Percentiles rank a stretch among this genome's conserved stretches.
phyloP scores from a whole-genome alignment of 2,329 filamentous ascomycete genomes.

The Scedosporium boydii region DNA sequence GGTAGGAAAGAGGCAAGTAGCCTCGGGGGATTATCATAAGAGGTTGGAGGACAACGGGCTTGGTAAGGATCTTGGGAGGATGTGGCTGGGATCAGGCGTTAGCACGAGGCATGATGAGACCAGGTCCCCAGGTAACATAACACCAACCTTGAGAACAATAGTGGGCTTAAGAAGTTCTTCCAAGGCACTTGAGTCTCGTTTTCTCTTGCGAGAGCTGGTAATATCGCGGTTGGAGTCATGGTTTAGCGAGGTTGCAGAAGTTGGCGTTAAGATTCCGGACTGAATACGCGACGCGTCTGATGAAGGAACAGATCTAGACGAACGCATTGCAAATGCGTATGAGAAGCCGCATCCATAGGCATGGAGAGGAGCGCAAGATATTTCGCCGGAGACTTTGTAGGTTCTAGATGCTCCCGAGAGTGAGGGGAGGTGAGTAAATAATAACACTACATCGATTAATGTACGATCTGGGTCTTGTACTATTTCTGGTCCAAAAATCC shows the following conservation, averaged over 20 bases:
- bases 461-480: not conserved
- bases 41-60: slow-evolving; percentile 47
- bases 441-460: not conserved
- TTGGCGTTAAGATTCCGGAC: slow-evolving; percentile 31
- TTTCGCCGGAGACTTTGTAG: not conserved
- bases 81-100: slow-evolving; percentile 34
- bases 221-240: slow-evolving; percentile 19
- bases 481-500: not conserved
- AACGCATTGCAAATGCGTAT: not conserved
- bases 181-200: slow-evolving; percentile 30
- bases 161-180: slow-evolving; percentile 40
- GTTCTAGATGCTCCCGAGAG: not conserved
- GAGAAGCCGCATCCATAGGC: not conserved
- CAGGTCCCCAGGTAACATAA: not conserved
- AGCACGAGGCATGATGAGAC: not conserved
- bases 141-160: slow-evolving; percentile 42
- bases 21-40: slow-evolving; percentile 54
- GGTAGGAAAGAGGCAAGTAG: slow-evolving; percentile 47
- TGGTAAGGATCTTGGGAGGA: slow-evolving; percentile 40
- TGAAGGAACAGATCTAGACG: slow-evolving; percentile 4
- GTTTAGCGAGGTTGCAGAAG: slow-evolving; percentile 28
- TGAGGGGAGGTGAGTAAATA: not conserved
- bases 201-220: slow-evolving; percentile 23
- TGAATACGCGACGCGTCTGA: slow-evolving; percentile 40
- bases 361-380: slow-evolving; percentile 6